Evolutionary conservation across 371 early-diverging fungal species (phyloP).

Genomic region (Mortierella sp.): DNA sequence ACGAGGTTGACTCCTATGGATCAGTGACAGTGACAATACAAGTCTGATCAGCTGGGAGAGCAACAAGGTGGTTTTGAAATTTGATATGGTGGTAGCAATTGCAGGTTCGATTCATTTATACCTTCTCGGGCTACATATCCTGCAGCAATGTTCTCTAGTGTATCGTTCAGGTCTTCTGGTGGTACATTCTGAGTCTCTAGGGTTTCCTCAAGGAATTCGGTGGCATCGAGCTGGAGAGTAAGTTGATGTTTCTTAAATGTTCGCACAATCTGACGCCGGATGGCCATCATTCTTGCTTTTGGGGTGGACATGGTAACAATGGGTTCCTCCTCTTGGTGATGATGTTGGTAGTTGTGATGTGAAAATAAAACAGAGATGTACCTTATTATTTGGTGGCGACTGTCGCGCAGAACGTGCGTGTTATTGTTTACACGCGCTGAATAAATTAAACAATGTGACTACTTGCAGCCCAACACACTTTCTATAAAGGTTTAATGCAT

Average conservation of each 20-base stretch:
- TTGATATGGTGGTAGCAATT: neutral
- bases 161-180: slow-evolving; percentile 48
- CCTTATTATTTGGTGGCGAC: too few relatives aligned
- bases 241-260: slow-evolving; percentile 56
- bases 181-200: slow-evolving; percentile 46
- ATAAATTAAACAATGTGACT: too few relatives aligned
- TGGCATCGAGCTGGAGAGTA: slow-evolving; percentile 53
- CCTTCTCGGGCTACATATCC: slow-evolving; percentile 57
- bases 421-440: too few relatives aligned
- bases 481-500: too few relatives aligned
- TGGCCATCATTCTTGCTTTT: slow-evolving; percentile 42
- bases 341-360: neutral
- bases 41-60: neutral
- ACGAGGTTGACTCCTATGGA: slow-evolving; percentile 40
- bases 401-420: too few relatives aligned
- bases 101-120: neutral
- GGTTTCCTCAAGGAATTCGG: slow-evolving; percentile 45
- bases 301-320: slow-evolving; percentile 32
- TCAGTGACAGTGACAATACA: neutral
- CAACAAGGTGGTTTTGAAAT: neutral
- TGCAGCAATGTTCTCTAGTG: slow-evolving; percentile 50
- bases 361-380: neutral
- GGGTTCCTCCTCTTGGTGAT: neutral
- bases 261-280: slow-evolving; percentile 49
- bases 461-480: too few relatives aligned